Percentiles rank a stretch among this genome's conserved stretches.
These are phyloP conservation scores for Gaeumannomyces tritici DNA, from an alignment of 2,329 filamentous ascomycete genomes.

Conservation along the genomic window DNA sequence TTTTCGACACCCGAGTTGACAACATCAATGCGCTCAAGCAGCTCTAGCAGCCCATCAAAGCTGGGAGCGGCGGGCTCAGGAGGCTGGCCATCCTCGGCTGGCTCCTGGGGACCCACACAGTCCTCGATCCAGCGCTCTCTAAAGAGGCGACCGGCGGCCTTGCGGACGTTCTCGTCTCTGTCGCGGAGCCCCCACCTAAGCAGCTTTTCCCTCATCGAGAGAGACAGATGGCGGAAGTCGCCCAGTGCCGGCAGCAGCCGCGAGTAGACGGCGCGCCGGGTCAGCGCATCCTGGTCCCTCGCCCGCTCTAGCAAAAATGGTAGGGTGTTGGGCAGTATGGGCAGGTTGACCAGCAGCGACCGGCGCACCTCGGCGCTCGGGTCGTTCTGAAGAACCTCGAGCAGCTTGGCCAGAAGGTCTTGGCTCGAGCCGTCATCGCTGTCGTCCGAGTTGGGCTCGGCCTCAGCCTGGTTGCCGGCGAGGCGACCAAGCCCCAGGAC, in stretches of 20 bases:
- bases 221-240: constrained; percentile 86
- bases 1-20: constrained; percentile 83
- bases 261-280: constrained; percentile 77
- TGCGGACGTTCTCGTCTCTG: constrained; percentile 86
- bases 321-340: constrained; percentile 70
- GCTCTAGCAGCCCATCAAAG: constrained; percentile 76
- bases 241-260: constrained; percentile 78
- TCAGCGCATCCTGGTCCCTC: constrained; percentile 77
- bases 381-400: constrained; percentile 87
- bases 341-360: constrained; percentile 82
- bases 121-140: constrained; percentile 97
- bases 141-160: constrained; percentile 83
- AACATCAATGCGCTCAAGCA: constrained; percentile 89
- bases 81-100: constrained; percentile 46
- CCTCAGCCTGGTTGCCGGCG: constrained; percentile 67
- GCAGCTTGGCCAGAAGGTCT: constrained; percentile 70
- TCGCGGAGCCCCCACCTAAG: constrained; percentile 91
- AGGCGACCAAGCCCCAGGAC: constrained; percentile 82
- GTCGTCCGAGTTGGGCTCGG: constrained; percentile 59
- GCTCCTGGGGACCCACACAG: constrained; percentile 61
- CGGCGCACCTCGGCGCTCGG: constrained; percentile 87
- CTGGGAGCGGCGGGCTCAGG: constrained; percentile 53
- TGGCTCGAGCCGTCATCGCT: constrained; percentile 53
- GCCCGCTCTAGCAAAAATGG: constrained; percentile 85
- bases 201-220: constrained; percentile 92